Evolutionary conservation across 805 yeast genomes (phyloP).

Genomic region (Pichia thaimueangensis): DNA sequence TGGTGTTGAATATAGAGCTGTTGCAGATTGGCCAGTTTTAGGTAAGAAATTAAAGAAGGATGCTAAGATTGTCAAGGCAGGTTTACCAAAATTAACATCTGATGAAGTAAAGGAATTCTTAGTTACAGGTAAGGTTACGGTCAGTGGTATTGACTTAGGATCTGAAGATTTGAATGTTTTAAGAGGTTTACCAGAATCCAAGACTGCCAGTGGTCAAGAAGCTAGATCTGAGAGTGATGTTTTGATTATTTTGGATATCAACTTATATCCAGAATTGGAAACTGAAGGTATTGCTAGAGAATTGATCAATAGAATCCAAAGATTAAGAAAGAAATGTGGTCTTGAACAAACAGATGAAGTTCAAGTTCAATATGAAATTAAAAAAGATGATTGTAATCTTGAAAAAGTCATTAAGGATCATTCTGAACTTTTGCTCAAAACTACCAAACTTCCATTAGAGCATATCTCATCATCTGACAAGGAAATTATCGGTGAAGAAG

Average conservation of each 20-base stretch:
- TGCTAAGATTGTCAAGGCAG: conserved; percentile 90
- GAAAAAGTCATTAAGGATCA: conserved; percentile 58
- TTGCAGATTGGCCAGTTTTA: conserved; percentile 98
- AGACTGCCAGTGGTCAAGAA: conserved; percentile 66
- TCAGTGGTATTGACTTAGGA: conserved; percentile 83
- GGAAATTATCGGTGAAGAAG: conserved; percentile 76
- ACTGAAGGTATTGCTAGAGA: conserved; percentile 97
- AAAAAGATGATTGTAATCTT: conserved; percentile 63
- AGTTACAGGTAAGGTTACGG: conserved; percentile 65
- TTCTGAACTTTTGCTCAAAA: conserved; percentile 63
- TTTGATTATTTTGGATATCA: conserved; percentile 81
- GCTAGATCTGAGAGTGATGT: conserved; percentile 86
- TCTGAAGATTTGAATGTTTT: conserved; percentile 85
- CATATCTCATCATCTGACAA: conserved; percentile 36
- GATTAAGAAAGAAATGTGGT: conserved; percentile 94
- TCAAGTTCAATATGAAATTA: conserved; percentile 69
- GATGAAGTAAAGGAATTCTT: conserved; percentile 75
- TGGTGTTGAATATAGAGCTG: conserved; percentile 87
- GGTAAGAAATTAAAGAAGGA: conserved; percentile 97
- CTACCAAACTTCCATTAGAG: conserved; percentile 61
- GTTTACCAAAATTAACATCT: conserved; percentile 75
- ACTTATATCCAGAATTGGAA: conserved; percentile 78
- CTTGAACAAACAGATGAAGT: conserved; percentile 94
- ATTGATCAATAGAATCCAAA: conserved; percentile 92
- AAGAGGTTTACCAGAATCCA: conserved; percentile 75